Conservation (phyloP, 2,329 filamentous ascomycete genomes). For the Stagonosporopsis tanaceti region DNA sequence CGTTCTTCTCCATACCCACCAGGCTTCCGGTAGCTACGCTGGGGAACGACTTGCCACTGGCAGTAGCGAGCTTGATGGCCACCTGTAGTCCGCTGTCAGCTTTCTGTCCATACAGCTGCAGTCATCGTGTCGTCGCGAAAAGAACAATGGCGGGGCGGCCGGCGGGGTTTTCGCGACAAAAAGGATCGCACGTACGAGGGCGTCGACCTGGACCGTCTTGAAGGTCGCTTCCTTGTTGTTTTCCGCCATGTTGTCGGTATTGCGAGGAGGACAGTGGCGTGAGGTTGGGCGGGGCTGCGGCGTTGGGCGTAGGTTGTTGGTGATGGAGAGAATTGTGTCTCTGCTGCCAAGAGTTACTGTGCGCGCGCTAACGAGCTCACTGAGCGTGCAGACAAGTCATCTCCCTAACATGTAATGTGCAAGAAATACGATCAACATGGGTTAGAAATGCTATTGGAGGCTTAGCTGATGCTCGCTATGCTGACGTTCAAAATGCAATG, state of each 20-base stretch:
- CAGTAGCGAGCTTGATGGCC: constrained; percentile 98
- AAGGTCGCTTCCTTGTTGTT: constrained; percentile 62
- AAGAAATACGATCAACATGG: no score
- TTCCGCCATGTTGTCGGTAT: constrained; percentile 47
- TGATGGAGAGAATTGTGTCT: constrained; percentile 23
- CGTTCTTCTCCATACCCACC: constrained; percentile 89
- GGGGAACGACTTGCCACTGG: constrained; percentile 87
- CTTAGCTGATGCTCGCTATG: constrained; percentile 8
- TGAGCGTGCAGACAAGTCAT: background rate
- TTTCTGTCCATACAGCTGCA: constrained; percentile 3
- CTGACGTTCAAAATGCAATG: constrained; percentile 10
- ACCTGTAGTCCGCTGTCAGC: constrained; percentile 64
- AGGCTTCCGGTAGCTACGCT: constrained; percentile 88
- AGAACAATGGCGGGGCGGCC: constrained; percentile 39
- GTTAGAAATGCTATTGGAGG: background rate
- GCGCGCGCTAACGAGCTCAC: constrained; percentile 24
- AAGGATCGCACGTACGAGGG: constrained; percentile 72
- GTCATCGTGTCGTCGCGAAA: constrained; percentile 9
- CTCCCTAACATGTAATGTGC: background rate
- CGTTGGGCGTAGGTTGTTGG: constrained; percentile 30
- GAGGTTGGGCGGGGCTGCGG: constrained; percentile 25
- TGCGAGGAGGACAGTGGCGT: constrained; percentile 18
- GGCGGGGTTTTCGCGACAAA: constrained; percentile 41
- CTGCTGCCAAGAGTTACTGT: constrained; percentile 21
- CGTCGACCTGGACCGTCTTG: constrained; percentile 91